Conservation (phyloP, 257 asterid genomes). For the Salvia miltiorrhiza region DNA sequence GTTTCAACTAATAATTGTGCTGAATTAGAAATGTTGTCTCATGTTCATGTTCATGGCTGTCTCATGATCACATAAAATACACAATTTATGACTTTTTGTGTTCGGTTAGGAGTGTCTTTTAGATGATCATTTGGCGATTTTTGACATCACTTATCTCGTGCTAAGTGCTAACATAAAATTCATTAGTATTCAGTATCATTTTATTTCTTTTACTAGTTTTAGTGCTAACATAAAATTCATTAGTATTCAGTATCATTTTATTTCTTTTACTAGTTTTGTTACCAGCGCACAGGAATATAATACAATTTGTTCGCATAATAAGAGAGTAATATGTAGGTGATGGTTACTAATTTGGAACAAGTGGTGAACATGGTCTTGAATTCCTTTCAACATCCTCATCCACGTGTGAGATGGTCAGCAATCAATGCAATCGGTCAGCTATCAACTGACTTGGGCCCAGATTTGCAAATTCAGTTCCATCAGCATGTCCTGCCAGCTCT, state of each 20-base stretch:
- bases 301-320: too few relatives aligned
- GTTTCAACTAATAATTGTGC: background rate
- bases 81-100: background rate
- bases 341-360: slow-evolving; percentile 83
- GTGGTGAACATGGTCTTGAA: slow-evolving; percentile 87
- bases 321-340: slow-evolving; percentile 53
- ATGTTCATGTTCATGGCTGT: background rate
- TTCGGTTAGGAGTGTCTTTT: background rate
- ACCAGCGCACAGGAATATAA: background rate
- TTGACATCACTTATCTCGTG: too few relatives aligned
- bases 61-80: background rate
- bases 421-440: slow-evolving; percentile 97
- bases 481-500: slow-evolving; percentile 76
- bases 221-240: background rate
- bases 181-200: background rate
- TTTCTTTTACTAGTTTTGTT: slow-evolving; percentile 10
- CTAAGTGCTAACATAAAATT: too few relatives aligned
- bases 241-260: background rate
- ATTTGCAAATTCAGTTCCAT: slow-evolving; percentile 86
- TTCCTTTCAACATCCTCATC: slow-evolving; percentile 93
- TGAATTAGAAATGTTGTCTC: background rate
- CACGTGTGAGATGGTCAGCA: slow-evolving; percentile 99
- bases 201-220: slow-evolving; percentile 7
- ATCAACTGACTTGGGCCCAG: slow-evolving; percentile 98
- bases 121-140: background rate